Conservation (phyloP, 2,329 filamentous ascomycete species). For the Rhinocladiella mackenziei region DNA sequence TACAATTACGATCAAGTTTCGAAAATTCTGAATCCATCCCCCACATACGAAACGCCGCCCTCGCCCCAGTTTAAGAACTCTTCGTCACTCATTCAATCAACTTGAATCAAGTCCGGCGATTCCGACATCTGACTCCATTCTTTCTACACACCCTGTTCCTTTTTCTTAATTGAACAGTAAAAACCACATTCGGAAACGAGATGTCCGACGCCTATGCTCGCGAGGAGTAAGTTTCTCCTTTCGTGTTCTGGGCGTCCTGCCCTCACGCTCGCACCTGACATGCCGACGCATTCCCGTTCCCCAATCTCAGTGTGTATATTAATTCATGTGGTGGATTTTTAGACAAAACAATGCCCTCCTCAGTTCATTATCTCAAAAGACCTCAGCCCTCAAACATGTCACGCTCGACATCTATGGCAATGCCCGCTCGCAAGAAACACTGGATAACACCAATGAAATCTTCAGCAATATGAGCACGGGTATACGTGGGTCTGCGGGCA, state of each 20-base stretch:
- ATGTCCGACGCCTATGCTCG: constrained; percentile 59
- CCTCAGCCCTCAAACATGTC: constrained; percentile 84
- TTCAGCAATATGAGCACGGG: constrained; percentile 83
- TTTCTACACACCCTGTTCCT: too few species aligned
- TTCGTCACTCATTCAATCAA: too few species aligned
- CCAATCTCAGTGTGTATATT: constrained; percentile 1
- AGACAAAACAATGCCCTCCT: constrained; percentile 94
- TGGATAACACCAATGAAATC: constrained; percentile 86
- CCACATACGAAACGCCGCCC: too few species aligned
- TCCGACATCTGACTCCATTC: too few species aligned
- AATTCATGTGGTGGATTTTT: constrained; percentile 12
- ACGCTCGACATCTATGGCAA: constrained; percentile 98
- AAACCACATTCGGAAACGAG: too few species aligned
- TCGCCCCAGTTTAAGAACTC: too few species aligned
- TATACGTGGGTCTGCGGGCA: constrained; percentile 75
- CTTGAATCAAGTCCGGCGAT: too few species aligned
- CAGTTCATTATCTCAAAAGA: constrained; percentile 84
- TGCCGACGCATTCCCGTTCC: constrained; percentile 1
- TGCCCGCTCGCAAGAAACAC: constrained; percentile 78
- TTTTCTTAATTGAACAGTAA: too few species aligned
- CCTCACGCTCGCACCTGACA: not conserved
- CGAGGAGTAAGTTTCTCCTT: constrained; percentile 48
- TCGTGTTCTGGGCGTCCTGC: constrained; percentile 2
- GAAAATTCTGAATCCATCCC: too few species aligned
- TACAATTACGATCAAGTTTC: too few species aligned